Percentiles rank a stretch among this genome's conserved stretches.
phyloP scores from a whole-genome alignment of 257 asterid species.

The Nicotiana noctiflora region DNA sequence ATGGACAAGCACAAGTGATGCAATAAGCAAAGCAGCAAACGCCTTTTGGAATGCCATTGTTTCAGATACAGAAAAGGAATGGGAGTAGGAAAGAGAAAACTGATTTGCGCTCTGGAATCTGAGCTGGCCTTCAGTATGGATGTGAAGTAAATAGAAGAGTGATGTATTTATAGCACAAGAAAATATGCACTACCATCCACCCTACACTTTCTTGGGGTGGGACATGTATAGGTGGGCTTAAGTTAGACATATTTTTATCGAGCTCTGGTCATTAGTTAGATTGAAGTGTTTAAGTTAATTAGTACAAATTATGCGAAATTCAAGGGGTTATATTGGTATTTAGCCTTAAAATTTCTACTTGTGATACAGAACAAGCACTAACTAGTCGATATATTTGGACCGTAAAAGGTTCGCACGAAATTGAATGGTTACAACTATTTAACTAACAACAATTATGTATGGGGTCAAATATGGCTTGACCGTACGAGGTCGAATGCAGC shows the following conservation, averaged over 20 bases:
- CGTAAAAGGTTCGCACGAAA: background rate
- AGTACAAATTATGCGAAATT: too few relatives aligned
- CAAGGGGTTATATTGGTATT: too few relatives aligned
- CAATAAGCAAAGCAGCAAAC: constrained; percentile 2
- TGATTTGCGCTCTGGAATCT: background rate
- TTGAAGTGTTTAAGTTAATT: too few relatives aligned
- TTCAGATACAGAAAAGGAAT: background rate
- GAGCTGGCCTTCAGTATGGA: background rate
- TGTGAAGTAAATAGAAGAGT: background rate
- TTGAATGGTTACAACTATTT: background rate
- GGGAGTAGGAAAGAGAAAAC: background rate
- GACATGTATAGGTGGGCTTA: background rate
- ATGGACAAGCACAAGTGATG: constrained; percentile 14
- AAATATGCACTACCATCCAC: background rate
- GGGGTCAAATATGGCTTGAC: too few relatives aligned
- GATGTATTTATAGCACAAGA: constrained; percentile 6
- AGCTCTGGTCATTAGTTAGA: too few relatives aligned
- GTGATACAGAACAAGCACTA: background rate
- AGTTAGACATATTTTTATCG: too few relatives aligned
- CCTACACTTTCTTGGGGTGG: background rate
- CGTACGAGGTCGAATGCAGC: too few relatives aligned
- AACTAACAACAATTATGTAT: too few relatives aligned
- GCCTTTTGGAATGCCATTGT: constrained; percentile 15
- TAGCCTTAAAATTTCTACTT: background rate
- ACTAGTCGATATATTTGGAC: background rate